Percentiles rank a stretch among this genome's conserved stretches.
phyloP scores from a whole-genome alignment of 257 asterid species.

The Nyctanthes arbortristis region DNA sequence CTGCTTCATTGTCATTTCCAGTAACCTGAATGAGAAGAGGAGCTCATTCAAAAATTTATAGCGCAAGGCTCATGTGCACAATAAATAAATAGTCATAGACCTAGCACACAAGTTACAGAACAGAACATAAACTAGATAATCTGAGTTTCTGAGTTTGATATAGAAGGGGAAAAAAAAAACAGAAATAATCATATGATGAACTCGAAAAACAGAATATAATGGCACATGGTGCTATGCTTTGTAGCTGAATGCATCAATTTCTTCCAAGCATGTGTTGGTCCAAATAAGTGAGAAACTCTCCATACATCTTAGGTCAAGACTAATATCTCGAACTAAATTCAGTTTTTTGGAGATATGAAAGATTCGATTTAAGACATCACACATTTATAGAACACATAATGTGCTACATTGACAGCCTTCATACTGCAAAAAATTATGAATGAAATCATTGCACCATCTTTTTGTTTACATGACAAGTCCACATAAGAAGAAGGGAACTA shows the following conservation, averaged over 20 bases:
- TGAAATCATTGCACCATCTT: not conserved
- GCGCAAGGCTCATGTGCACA: not conserved
- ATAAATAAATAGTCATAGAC: not conserved
- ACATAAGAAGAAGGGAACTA: not conserved
- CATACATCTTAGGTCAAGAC: not conserved
- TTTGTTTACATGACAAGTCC: not conserved
- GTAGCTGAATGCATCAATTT: slow-evolving; percentile 2
- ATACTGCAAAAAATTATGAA: not conserved
- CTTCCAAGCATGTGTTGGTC: not conserved
- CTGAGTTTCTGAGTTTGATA: no score
- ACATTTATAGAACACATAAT: no score
- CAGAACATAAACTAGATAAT: no score
- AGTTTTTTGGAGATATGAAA: not conserved
- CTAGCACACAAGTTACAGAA: not conserved
- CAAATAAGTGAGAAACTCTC: not conserved
- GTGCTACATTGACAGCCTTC: not conserved
- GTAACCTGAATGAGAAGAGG: slow-evolving; percentile 52
- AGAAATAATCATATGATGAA: not conserved
- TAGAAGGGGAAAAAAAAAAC: not conserved
- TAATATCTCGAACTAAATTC: not conserved
- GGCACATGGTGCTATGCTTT: not conserved
- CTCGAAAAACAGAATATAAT: not conserved
- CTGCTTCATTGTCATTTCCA: slow-evolving; percentile 49
- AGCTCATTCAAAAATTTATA: slow-evolving; percentile 7
- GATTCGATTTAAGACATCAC: not conserved